phyloP scores from a whole-genome alignment of 192 early-diverging fungal species.

The Podila horticola region DNA sequence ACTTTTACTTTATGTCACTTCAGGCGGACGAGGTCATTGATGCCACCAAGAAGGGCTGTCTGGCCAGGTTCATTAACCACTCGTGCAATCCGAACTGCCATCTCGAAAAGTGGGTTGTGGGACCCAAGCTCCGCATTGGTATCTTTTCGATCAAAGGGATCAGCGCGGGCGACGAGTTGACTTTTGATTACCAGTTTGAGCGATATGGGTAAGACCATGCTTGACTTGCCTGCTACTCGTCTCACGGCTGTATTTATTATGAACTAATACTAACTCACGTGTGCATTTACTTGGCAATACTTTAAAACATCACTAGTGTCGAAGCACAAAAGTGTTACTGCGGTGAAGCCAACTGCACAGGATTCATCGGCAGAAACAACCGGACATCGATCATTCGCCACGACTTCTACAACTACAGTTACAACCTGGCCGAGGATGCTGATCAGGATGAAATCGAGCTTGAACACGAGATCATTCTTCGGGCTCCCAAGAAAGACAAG shows the following conservation, averaged over 20 bases:
- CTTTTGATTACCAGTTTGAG: slow-evolving; percentile 99
- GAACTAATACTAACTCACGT: not conserved
- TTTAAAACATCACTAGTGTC: slow-evolving; percentile 57
- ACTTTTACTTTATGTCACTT: slow-evolving; percentile 99
- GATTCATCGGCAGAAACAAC: slow-evolving; percentile 89
- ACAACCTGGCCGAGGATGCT: slow-evolving; percentile 63
- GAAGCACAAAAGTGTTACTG: slow-evolving; percentile 95
- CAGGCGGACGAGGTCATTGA: slow-evolving; percentile 95
- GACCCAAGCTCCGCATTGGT: slow-evolving; percentile 87
- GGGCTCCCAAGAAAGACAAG: slow-evolving; percentile 60
- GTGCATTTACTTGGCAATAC: not conserved
- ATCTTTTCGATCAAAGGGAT: slow-evolving; percentile 91
- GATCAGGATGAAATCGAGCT: slow-evolving; percentile 64
- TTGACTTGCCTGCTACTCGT: not conserved
- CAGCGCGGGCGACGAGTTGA: slow-evolving; percentile 85
- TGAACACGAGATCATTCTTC: slow-evolving; percentile 64
- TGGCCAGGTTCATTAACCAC: slow-evolving; percentile 98
- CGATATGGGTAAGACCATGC: slow-evolving; percentile 76
- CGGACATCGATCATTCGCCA: slow-evolving; percentile 66
- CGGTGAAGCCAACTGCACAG: slow-evolving; percentile 87
- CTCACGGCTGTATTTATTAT: not conserved
- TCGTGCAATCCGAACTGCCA: slow-evolving; percentile 96
- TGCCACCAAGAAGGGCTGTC: slow-evolving; percentile 91
- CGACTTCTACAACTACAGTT: slow-evolving; percentile 11
- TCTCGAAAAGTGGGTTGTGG: slow-evolving; percentile 97